Base-by-base conservation (phyloP, 768 basidiomycete species). In the Trametes cingulata region DNA sequence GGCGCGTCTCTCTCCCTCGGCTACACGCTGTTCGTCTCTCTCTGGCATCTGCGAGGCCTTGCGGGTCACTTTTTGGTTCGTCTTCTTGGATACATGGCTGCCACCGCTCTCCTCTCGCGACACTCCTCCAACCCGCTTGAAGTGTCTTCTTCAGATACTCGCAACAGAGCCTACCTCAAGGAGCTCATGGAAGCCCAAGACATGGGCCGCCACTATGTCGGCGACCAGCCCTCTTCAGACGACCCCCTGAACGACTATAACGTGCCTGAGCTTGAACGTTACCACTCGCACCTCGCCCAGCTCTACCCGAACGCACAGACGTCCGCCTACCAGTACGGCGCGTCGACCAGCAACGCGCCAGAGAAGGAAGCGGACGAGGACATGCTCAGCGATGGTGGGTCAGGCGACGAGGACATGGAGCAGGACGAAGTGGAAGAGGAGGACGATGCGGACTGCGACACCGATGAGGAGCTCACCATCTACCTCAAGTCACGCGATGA, bases 61-160 rank as follows among this genome's bases (percentile, higher is more conserved):
- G 49, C 25, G 25, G 6, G 24, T 17, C 39, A 22, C 40, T n/a
- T 43, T 29, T 42, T 33, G 51, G 52, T 40, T 48, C 46, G 52
- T 46, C 56, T 54, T 60, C 56, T 58, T 60, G 65, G 62, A 53
- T 58, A 55, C 42, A 78, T 78, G 79, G 73, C 77, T 12, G 71
- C 72, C 25, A 66, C 66, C 17, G 68, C 75, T 58, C 55, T 80
- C 17, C 75, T 90, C 60, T 88, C 88, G 9, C 84, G 83, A 59
- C 88, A 90, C 68, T 87, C 88, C 13, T 89, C 88, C 45, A 90
- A 90, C 65, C 88, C 88, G 2, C 80, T 90, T 29, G 86, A 90
- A 65, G 81, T 82, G 20, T 77, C 82, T 39, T 86, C 87, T 12
- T 86, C 84, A 35, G 85, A 89, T 65, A 64, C 72, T 7, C 78